Base-by-base conservation (phyloP, 176 grass and related monocot genomes). In the Tillandsia fasciculata region DNA sequence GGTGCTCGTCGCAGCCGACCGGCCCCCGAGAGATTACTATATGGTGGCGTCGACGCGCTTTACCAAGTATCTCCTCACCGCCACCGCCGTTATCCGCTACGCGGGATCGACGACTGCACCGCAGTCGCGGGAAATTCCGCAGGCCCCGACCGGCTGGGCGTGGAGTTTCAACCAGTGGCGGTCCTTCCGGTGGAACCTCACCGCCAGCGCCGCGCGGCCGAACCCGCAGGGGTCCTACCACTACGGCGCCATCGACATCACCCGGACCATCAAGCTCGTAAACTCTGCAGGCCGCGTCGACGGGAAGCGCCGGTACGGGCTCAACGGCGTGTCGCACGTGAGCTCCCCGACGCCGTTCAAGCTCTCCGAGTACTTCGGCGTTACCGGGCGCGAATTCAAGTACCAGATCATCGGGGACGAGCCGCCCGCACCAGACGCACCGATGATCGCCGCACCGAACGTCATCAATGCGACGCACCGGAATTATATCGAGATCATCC, bases 141-240 rank as follows among this genome's bases (percentile, higher is more conserved):
- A 48, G 13, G 77, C 68, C 0, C 77, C 77, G 0, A 0, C 65
- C 6, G 81, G 81, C 52, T 84, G 81, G 81, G 70, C 53, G 8
- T 84, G 81, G 81, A 74, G 75, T 6, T 33, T 84, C 52, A 84
- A 79, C 76, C 81, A 84, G 42, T 84, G 81, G 81, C 61, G 81
- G 12, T 64, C 75, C 4, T 84, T 84, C 81, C 70, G 76, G 9
- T 84, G 81, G 81, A 84, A 84, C 65, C 75, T 84, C 24, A 84
- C 81, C 12, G 76, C 81, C 70, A 84, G 81, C 23, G 81, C 81
- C 10, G 81, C 81, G 24, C 74, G 81, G 3, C 81, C 81, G 12
- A 84, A 84, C 49, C 81, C 81, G 0, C 81, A 84, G 70, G 81
- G 81, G 1, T 84, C 81, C 11, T 84, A 74, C 75, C 76, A 84